Evolutionary conservation across 331 rosid species (phyloP), one percentile per base, ranked within the genome.

Genomic region (Stylosanthes scabra): DNA sequence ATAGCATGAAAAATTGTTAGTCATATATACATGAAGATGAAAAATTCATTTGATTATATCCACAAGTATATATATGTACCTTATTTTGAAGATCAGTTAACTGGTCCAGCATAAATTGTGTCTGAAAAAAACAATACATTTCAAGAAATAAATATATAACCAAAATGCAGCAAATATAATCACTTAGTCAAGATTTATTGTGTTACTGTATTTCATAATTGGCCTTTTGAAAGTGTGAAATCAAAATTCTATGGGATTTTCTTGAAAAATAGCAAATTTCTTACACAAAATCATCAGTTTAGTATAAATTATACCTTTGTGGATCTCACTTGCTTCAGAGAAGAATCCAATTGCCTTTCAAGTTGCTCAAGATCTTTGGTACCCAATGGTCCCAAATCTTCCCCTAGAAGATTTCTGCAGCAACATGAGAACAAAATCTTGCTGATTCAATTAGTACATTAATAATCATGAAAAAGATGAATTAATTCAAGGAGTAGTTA

Each of bases 331-430:
- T 84, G 93, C 86, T 89, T 94, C 72, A 94, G 84, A 66, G 99
- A 91, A 58, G 91, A 76, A 76, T 91, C 99, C 34, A 94, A 84
- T 79, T 94, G 99, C 66, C 92, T 80, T 84, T 94, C 99, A 74
- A 94, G 94, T 90, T 91, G 96, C 84, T 94, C 99, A 49, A 94
- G 97, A 52, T 94, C 99, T 73, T 88, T 91, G 45, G 97, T 78
- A 85, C 83, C 83, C 34, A 94, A 69, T 20, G 96, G 97, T 27
- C 97, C 99, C 78, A 94, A 66, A 25, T 94, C 97, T 75, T 94
- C 99, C 49, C 99, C 99, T 8, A 94, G 88, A 74, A 94, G 97
- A 74, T 94, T 89, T 79, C 99, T 94, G 73, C 75, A 81, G 9
- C 8, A 41, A 5, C 11, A 28, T 20, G 20, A 44, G 46, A 70